Evolutionary conservation across 179 eudicot species (phyloP), one percentile per base, ranked within the genome.

Genomic region (Silene coronaria): DNA sequence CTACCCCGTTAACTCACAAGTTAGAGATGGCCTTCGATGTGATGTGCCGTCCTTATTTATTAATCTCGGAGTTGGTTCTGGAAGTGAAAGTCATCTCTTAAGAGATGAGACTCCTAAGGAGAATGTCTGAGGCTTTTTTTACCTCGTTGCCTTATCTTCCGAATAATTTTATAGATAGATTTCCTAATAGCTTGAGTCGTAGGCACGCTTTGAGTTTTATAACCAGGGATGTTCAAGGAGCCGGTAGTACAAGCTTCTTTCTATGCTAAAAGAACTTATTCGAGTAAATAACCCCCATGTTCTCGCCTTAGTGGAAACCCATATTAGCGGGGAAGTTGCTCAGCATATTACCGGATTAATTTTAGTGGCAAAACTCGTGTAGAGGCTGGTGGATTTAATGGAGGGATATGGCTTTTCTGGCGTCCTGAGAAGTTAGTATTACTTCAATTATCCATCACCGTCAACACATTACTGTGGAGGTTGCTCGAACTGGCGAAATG

Each of bases 391-490:
- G 62, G 62, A 0, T 58, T 57, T 2, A 57, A 24, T 19, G 22
- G 61, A 21, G 61, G 61, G 0, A 17, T 57, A 1, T 46, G 53
- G 17, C 3, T 46, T 0, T 46, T 46, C 2, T 46, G 53, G 53
- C 0, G 2, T 0, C 53, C 6, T 0, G 55, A 14, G 55, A 3
- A 2, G 8, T 48, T 1, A 48, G 1, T 8, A 12, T 38, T 1
- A 9, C 5, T 0, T n/a, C 55, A 0, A 1, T 12, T 0, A 16
- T 16, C 0, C n/a, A 14, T 4, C 55, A 48, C 3, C 0, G n/a
- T 2, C 55, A 48, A 48, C n/a, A 48, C 1, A 48, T 48, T 0
- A 48, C 55, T 0, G 55, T 48, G 0, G n/a, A 48, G 3, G 14
- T 48, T 2, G 2, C 55, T 48, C 0, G 55, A 5, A 1, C 0